phyloP scores from a whole-genome alignment of 1,284 basidiomycete genomes.

The Tetrapyrgos nigripes region DNA sequence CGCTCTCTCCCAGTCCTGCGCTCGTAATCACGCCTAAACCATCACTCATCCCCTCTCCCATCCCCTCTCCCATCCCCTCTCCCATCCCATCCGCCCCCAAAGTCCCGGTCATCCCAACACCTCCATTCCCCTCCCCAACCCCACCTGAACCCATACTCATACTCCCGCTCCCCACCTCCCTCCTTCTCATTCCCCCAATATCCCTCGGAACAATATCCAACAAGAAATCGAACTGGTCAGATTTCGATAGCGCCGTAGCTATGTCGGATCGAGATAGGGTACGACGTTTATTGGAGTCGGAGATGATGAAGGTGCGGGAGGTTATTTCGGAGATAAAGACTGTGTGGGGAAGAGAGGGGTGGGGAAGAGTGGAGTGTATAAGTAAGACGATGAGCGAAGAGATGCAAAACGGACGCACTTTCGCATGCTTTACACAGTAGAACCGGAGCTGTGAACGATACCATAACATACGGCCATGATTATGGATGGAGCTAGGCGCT shows the following conservation, averaged over 20 bases:
- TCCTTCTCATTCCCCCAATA: too few relatives aligned
- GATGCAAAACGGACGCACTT: constrained; percentile 62
- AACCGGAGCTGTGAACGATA: constrained; percentile 71
- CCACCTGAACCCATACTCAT: too few relatives aligned
- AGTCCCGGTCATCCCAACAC: too few relatives aligned
- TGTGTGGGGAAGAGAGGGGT: constrained; percentile 35
- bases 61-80: too few relatives aligned
- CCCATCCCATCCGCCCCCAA: too few relatives aligned
- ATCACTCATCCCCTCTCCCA: too few relatives aligned
- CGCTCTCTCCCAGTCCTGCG: too few relatives aligned
- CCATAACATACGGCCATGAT: too few relatives aligned
- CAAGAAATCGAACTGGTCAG: constrained; percentile 92
- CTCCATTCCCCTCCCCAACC: too few relatives aligned
- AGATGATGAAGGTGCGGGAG: constrained; percentile 91
- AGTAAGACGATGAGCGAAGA: constrained; percentile 13
- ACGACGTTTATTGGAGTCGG: constrained; percentile 91
- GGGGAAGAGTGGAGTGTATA: not conserved
- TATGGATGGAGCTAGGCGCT: not conserved
- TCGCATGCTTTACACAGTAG: constrained; percentile 97
- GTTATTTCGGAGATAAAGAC: constrained; percentile 97
- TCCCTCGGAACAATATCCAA: constrained; percentile 93
- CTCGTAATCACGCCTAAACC: too few relatives aligned
- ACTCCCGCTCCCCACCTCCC: too few relatives aligned
- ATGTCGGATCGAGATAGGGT: constrained; percentile 92
- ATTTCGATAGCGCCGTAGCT: constrained; percentile 86